phyloP scores from a whole-genome alignment of 108 stramenopile species.

The Stephanodiscus minutulus region DNA sequence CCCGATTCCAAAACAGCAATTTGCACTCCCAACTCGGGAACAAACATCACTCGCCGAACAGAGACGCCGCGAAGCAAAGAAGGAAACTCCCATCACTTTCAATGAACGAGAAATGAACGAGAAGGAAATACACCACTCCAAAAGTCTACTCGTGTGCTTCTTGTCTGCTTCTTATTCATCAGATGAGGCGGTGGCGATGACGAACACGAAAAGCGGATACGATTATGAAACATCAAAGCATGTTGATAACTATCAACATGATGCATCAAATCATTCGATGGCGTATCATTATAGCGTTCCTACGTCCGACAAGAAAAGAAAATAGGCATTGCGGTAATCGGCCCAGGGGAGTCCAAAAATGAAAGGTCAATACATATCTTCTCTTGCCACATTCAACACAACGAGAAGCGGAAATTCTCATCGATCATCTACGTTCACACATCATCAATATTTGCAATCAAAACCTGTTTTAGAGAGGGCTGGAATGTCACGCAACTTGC shows the following conservation, averaged over 20 bases:
- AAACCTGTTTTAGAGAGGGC: too few relatives aligned
- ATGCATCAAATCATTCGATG: not conserved
- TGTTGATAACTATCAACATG: slow-evolving; percentile 6
- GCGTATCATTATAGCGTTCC: slow-evolving; percentile 9
- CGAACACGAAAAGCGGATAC: not conserved
- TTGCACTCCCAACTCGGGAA: slow-evolving; percentile 6
- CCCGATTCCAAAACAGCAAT: not conserved
- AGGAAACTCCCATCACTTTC: slow-evolving; percentile 5
- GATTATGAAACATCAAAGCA: not conserved
- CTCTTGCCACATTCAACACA: too few relatives aligned
- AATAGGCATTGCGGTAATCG: not conserved
- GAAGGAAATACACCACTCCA: slow-evolving; percentile 2
- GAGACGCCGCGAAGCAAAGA: not conserved
- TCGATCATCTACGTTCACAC: too few relatives aligned
- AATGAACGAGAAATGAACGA: slow-evolving; percentile 1
- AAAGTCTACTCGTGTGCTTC: not conserved
- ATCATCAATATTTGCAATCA: too few relatives aligned
- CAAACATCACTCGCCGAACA: slow-evolving; percentile 9
- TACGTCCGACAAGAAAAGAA: not conserved
- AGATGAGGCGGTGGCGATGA: not conserved
- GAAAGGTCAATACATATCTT: too few relatives aligned
- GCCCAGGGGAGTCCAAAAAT: too few relatives aligned
- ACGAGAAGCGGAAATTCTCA: too few relatives aligned
- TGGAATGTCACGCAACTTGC: too few relatives aligned
- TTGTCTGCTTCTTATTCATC: slow-evolving; percentile 3